phyloP scores from a whole-genome alignment of 1,284 basidiomycete genomes.

The Fomes fomentarius region DNA sequence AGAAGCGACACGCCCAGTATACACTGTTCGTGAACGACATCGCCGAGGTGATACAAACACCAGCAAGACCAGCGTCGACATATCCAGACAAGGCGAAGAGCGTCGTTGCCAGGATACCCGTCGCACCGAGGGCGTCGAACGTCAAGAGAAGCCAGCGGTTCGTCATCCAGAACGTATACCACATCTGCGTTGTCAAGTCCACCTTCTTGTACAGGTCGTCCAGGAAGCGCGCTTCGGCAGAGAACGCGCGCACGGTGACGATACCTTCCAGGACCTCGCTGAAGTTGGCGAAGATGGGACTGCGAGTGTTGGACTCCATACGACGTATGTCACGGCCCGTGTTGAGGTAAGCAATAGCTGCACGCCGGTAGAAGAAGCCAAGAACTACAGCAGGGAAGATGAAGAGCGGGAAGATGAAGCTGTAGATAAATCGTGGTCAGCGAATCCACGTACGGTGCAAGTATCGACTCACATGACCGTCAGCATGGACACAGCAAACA shows the following conservation, averaged over 20 bases:
- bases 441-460: background rate
- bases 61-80: conserved; percentile 76
- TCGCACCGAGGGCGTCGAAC: conserved; percentile 75
- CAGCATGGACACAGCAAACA: conserved; percentile 70
- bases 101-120: conserved; percentile 69
- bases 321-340: conserved; percentile 79
- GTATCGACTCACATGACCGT: conserved; percentile 54
- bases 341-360: conserved; percentile 76
- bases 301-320: conserved; percentile 76
- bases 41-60: conserved; percentile 84
- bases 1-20: conserved; percentile 73
- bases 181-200: conserved; percentile 74
- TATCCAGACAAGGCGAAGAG: conserved; percentile 75
- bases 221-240: conserved; percentile 81
- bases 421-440: conserved; percentile 26
- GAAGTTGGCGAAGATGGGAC: conserved; percentile 79
- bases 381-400: conserved; percentile 71
- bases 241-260: conserved; percentile 88
- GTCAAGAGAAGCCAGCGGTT: conserved; percentile 79
- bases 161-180: conserved; percentile 81
- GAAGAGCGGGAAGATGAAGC: conserved; percentile 74
- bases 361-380: conserved; percentile 60
- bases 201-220: conserved; percentile 69
- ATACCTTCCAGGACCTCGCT: conserved; percentile 81
- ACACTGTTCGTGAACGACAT: conserved; percentile 62